Percentiles rank a stretch among this genome's conserved stretches.
These are phyloP conservation scores for Juglanconis oblonga DNA, from an alignment of 2,329 filamentous ascomycete species.

Conservation along the genomic window DNA sequence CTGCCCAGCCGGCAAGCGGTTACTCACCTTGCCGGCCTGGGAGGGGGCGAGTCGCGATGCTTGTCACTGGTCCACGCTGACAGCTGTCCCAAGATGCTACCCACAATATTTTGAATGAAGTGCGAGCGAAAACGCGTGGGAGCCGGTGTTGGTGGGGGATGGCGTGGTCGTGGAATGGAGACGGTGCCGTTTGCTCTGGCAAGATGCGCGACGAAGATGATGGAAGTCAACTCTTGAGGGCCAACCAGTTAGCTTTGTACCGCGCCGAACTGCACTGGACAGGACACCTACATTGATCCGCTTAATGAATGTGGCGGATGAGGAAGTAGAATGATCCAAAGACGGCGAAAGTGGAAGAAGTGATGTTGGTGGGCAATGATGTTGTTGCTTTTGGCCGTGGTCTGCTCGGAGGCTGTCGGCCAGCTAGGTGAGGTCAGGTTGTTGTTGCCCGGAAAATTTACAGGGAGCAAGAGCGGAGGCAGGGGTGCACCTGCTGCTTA, in stretches of 20 bases:
- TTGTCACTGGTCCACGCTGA: slow-evolving; percentile 25
- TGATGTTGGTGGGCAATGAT: neutral
- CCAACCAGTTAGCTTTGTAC: neutral
- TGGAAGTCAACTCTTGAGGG: neutral
- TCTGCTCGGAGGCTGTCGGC: too few species aligned
- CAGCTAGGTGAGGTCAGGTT: too few species aligned
- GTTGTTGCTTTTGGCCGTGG: neutral
- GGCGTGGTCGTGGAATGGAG: neutral
- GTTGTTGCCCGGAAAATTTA: too few species aligned
- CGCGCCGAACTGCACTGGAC: neutral
- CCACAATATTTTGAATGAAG: neutral
- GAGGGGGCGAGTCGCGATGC: slow-evolving; percentile 33
- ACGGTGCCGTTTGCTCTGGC: neutral
- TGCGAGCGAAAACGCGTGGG: neutral
- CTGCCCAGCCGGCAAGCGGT: slow-evolving; percentile 73
- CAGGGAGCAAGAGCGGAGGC: too few species aligned
- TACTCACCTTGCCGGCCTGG: slow-evolving; percentile 75
- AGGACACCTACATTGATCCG: neutral
- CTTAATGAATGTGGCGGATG: neutral
- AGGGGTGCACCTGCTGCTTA: too few species aligned
- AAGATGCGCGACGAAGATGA: neutral
- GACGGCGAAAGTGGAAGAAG: neutral
- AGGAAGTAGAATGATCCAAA: neutral
- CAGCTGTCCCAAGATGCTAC: slow-evolving; percentile 9
- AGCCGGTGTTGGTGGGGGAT: neutral